Percentiles rank a stretch among this genome's conserved stretches.
Evolutionary conservation across 164 flowering plant species (phyloP).

Genomic region (Aristolochia contorta): DNA sequence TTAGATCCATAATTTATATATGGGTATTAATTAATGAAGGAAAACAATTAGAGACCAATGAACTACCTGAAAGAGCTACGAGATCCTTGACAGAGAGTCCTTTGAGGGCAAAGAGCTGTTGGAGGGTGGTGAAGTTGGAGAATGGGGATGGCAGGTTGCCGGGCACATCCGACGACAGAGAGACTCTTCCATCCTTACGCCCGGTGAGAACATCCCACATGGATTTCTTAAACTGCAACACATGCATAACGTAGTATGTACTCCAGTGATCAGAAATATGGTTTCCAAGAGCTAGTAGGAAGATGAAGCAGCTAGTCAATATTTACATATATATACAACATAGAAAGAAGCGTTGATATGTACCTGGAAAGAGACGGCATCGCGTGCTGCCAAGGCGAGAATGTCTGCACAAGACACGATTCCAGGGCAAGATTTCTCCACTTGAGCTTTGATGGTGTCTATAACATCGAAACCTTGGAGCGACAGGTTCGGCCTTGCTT

Average conservation of each 20-base stretch:
- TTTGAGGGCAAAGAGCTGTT: slow-evolving; percentile 24
- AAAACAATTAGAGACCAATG: neutral
- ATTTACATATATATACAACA: too few species aligned
- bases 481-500: slow-evolving; percentile 15
- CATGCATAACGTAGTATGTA: neutral
- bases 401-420: slow-evolving; percentile 23
- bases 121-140: slow-evolving; percentile 26
- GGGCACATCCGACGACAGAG: slow-evolving; percentile 12
- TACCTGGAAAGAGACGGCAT: slow-evolving; percentile 17
- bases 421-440: slow-evolving; percentile 13
- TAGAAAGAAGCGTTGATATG: neutral
- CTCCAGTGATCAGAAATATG: neutral
- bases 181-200: slow-evolving; percentile 27
- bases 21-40: too few species aligned
- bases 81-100: slow-evolving; percentile 31
- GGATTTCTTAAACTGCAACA: slow-evolving; percentile 6
- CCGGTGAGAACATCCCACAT: slow-evolving; percentile 27
- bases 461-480: slow-evolving; percentile 17
- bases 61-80: slow-evolving; percentile 39
- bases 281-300: too few species aligned
- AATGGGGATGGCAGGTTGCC: slow-evolving; percentile 21
- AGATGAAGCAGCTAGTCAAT: neutral
- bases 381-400: slow-evolving; percentile 21
- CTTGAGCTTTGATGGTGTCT: slow-evolving; percentile 12
- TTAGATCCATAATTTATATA: too few species aligned